These are phyloP conservation scores for Lactarius pseudohatsudake DNA, from an alignment of 768 basidiomycete genomes.

Conservation along the genomic window DNA sequence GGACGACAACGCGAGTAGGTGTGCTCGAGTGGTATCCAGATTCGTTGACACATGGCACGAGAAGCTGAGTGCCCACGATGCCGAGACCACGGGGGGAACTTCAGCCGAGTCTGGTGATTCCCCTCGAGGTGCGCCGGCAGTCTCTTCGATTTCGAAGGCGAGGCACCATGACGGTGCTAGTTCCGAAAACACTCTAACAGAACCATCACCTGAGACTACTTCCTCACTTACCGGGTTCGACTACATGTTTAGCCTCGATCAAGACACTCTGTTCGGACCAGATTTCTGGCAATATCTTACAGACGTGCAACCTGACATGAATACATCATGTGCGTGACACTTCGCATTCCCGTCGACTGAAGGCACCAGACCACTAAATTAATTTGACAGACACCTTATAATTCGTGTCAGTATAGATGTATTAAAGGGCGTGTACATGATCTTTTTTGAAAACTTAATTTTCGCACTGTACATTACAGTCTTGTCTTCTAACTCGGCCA, in stretches of 20 bases:
- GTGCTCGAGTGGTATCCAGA: conserved; percentile 19
- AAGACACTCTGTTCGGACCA: conserved; percentile 14
- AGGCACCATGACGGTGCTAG: neutral
- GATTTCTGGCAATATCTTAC: conserved; percentile 27
- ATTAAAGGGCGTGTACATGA: neutral
- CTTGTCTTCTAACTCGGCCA: neutral
- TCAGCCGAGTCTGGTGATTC: neutral
- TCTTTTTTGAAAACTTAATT: neutral
- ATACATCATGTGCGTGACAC: conserved; percentile 11
- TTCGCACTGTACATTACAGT: neutral
- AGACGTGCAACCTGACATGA: conserved; percentile 9
- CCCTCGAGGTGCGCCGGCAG: conserved; percentile 3
- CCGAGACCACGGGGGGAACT: neutral
- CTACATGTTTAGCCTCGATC: conserved; percentile 16
- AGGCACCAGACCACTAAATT: neutral
- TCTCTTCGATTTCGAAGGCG: neutral
- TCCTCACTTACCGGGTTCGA: conserved; percentile 15
- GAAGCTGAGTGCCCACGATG: neutral
- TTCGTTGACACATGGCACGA: conserved; percentile 27
- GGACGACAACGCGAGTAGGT: conserved; percentile 28
- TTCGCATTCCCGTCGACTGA: neutral
- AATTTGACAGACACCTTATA: neutral
- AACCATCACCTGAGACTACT: conserved; percentile 6
- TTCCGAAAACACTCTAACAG: conserved; percentile 10
- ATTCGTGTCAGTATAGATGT: neutral